phyloP scores from a whole-genome alignment of 768 basidiomycete species.

The Suillus cothurnatus region DNA sequence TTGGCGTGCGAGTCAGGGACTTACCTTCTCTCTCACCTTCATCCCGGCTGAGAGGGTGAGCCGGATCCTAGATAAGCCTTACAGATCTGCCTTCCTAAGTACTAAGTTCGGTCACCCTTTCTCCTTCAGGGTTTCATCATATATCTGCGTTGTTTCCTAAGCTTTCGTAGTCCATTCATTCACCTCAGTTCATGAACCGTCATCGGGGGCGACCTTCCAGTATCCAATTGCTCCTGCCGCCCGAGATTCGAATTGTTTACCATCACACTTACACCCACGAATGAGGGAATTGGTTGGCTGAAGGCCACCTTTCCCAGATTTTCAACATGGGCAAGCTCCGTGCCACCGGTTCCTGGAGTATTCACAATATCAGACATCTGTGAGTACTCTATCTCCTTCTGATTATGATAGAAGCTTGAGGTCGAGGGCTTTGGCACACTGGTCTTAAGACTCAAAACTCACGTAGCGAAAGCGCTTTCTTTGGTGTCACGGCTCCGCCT shows the following conservation, averaged over 20 bases:
- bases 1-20: not conserved
- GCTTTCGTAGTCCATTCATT: not conserved
- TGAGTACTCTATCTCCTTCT: not conserved
- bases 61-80: constrained; percentile 8
- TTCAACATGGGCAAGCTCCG: not conserved
- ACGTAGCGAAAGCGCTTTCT: not conserved
- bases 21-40: constrained; percentile 11
- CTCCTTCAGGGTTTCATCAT: not conserved
- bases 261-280: constrained; percentile 8
- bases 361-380: not conserved
- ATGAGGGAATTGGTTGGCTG: constrained; percentile 4
- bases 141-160: not conserved
- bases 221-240: not conserved
- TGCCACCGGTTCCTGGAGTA: not conserved
- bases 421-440: not conserved
- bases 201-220: not conserved
- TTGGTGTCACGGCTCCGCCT: not conserved
- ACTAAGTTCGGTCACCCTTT: not conserved
- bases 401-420: not conserved
- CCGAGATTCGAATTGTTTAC: not conserved
- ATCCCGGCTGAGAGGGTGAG: constrained; percentile 5
- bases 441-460: not conserved
- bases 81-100: not conserved
- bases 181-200: no score
- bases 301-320: constrained; percentile 9